Conservation (phyloP, 148 eudicot species). For the Fagopyrum homotropicum region DNA sequence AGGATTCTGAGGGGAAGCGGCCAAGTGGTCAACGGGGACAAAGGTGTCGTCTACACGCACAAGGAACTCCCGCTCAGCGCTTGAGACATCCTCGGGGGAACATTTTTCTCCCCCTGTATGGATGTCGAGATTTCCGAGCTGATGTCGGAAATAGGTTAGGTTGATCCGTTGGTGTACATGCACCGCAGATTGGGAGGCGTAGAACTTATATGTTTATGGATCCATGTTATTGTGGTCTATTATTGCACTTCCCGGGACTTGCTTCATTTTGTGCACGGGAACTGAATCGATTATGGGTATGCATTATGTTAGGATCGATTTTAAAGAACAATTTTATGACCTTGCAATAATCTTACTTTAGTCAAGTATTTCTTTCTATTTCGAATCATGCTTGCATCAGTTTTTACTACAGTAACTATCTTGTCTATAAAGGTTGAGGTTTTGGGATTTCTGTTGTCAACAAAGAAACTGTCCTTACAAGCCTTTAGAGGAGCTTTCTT, state of each 20-base stretch:
- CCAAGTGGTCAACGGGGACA: conserved; percentile 78
- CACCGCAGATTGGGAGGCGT: neutral
- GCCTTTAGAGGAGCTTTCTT: too few relatives aligned
- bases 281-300: neutral
- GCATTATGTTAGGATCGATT: neutral
- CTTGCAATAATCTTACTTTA: neutral
- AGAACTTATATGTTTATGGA: neutral
- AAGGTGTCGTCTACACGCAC: conserved; percentile 74
- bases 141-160: neutral
- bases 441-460: too few relatives aligned
- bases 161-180: neutral
- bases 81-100: neutral
- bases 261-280: neutral
- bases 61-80: conserved; percentile 41
- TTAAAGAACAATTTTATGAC: neutral
- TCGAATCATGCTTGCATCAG: too few relatives aligned
- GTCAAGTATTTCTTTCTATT: neutral
- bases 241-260: neutral
- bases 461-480: too few relatives aligned
- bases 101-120: neutral
- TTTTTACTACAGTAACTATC: too few relatives aligned
- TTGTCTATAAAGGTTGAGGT: too few relatives aligned
- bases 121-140: neutral
- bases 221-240: neutral
- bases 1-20: conserved; percentile 87